Base-by-base conservation (phyloP, 306 rosid genomes). In the Bauhinia variegata region DNA sequence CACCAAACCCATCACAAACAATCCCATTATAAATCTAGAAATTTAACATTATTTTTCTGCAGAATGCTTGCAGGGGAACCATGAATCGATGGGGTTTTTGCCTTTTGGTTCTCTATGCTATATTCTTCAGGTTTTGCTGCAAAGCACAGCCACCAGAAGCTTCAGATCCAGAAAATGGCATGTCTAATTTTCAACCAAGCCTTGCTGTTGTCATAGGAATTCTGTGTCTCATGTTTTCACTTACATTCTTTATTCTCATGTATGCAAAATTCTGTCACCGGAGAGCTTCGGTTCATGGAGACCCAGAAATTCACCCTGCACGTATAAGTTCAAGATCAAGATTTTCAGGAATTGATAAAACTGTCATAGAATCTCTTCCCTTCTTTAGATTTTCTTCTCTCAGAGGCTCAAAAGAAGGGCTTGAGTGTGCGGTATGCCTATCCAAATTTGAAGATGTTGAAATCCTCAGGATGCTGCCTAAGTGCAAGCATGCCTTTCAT, bases 401-500 rank as follows among this genome's bases (percentile, higher is more conserved):
- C 11, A 88, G 71, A 73, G 99, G 99, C 1, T 84, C 97, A 19
- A 95, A 66, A 38, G 90, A 88, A 63, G 99, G 97, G 2, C 87
- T 95, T 0, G 99, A 95, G 71, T 95, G 99, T 71, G 41, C 95
- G 12, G 91, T 95, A 8, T 95, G 99, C 53, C 64, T 95, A 5
- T 88, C 99, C 0, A 93, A 88, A 50, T 95, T 90, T 4, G 95
- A 90, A 83, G 99, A 88, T 15, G 50, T 83, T 3, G 99, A 95
- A 72, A 72, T 86, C 17, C 83, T 95, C 6, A 79, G 99, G 56
- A 57, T 95, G 10, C 74, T 95, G 32, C 99, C 99, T 5, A 88
- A 95, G 55, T 95, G 99, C 54, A 88, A 85, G 18, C 99, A 95
- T 72, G 97, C 95, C 23, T 95, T 95, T 74, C 99, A 95, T 66